A percentile compares a stretch with the other conserved stretches of the same genome.
Evolutionary conservation across 2,329 filamentous ascomycete species (phyloP).

Genomic region (Colletotrichum simmondsii): DNA sequence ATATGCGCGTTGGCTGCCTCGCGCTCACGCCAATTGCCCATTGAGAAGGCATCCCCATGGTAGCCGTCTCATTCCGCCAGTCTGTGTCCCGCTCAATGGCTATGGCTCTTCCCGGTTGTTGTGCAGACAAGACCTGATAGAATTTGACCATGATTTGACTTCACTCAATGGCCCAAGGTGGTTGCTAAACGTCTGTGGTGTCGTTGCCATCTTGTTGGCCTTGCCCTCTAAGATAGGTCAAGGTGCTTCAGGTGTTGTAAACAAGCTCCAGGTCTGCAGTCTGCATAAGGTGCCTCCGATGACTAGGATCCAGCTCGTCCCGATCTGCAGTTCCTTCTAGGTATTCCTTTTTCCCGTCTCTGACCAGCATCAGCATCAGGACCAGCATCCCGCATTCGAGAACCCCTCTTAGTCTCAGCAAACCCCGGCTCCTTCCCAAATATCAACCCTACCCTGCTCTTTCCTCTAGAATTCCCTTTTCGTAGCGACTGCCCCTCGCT

Average conservation of each 20-base stretch:
- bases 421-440: background rate
- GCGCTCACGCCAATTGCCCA: background rate
- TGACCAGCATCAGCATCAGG: too few species aligned
- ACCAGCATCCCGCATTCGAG: constrained; percentile 14
- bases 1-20: background rate
- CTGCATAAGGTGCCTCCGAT: background rate
- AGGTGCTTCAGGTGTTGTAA: background rate
- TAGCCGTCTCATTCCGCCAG: background rate
- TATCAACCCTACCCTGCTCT: background rate
- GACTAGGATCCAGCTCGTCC: background rate
- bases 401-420: constrained; percentile 17
- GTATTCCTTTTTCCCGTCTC: background rate
- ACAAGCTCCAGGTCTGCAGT: constrained; percentile 24
- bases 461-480: constrained; percentile 5
- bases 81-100: constrained; percentile 11
- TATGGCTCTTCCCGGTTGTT: constrained; percentile 11
- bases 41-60: background rate
- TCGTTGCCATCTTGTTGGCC: background rate
- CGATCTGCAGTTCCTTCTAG: constrained; percentile 9
- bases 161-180: background rate
- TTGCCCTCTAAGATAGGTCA: background rate
- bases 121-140: constrained; percentile 11
- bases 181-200: background rate
- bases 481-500: constrained; percentile 10
- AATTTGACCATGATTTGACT: background rate